These are phyloP conservation scores for Russula lepida DNA, from an alignment of 768 basidiomycete genomes.

Conservation along the genomic window DNA sequence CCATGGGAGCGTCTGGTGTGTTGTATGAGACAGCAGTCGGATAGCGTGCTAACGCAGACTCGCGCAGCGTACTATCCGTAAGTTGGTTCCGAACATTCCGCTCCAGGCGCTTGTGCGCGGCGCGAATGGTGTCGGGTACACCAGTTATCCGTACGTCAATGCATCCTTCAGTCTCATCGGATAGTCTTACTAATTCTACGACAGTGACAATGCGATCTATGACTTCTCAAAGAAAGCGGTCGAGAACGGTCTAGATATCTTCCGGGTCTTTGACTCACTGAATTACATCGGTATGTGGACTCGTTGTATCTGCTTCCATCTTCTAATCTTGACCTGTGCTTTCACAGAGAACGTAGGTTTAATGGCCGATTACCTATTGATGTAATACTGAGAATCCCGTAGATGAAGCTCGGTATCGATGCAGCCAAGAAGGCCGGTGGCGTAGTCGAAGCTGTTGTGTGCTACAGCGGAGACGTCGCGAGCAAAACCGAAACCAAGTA, in stretches of 20 bases:
- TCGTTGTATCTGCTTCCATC: not conserved
- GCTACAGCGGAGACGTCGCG: conserved; percentile 97
- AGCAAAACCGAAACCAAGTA: conserved; percentile 94
- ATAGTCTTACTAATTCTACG: conserved; percentile 12
- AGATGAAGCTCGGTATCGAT: conserved; percentile 98
- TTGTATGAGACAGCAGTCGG: conserved; percentile 2
- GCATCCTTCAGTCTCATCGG: conserved; percentile 35
- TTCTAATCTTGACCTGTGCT: conserved; percentile 1
- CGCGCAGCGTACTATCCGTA: conserved; percentile 74
- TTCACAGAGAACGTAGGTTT: conserved; percentile 58
- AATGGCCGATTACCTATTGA: not conserved
- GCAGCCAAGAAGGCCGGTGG: conserved; percentile 99
- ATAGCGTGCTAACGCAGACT: conserved; percentile 4
- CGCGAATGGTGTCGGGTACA: conserved; percentile 98
- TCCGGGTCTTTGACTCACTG: conserved; percentile 98
- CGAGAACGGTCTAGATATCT: conserved; percentile 99
- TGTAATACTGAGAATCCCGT: conserved; percentile 1
- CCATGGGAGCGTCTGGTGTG: conserved; percentile 95
- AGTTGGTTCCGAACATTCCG: conserved; percentile 96
- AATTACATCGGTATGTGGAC: conserved; percentile 84
- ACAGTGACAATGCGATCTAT: conserved; percentile 95
- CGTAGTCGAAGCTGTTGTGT: conserved; percentile 94
- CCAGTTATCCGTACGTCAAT: conserved; percentile 88
- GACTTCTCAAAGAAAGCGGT: conserved; percentile 99
- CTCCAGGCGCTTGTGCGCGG: conserved; percentile 97